Base-by-base conservation (phyloP, 495 filamentous ascomycete genomes). In the Hypomontagnella monticulosa region DNA sequence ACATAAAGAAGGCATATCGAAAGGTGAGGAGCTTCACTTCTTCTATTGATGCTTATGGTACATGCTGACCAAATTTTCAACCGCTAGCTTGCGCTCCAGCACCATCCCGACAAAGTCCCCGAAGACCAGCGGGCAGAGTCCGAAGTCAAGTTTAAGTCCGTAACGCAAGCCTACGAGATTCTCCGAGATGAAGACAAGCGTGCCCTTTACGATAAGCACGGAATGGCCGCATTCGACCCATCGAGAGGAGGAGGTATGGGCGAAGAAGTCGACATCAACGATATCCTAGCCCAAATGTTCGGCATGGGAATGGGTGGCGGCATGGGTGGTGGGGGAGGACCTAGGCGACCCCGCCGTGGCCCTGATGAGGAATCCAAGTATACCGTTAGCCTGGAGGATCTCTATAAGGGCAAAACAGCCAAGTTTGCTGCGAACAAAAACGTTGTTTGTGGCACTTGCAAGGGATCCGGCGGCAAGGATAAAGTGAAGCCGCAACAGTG, bases 371-470 rank as follows among this genome's bases (percentile, higher is more conserved):
- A 97, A 71, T 92, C 97, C 67, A 84, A 90, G 57, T 99, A 98
- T 71, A 88, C 92, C 71, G 90, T 97, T 57, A 91, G 85, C 10
- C 77, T 99, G 56, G 95, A 97, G 73, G 94, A 98, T 69, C 82
- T 98, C 19, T 99, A 97, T 80, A 97, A 97, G 83, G 95, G 95
- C 64, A 97, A 98, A 84, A 97, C 95, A 1, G 93, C 95, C 65
- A 94, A 94, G 76, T 96, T 99, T 76, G 86, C 91, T 19, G 93
- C 90, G 74, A 93, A 89, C 67, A 97, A 97, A 82, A 94, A 97
- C 64, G 84, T 97, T 60, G 83, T 97, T 57, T 99, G 95, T 78
- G 81, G 81, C 55, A 81, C 85, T 65, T 99, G 95, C 82, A 92
- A 94, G 72, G 95, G 95, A 14, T 86, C 83, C 50, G 95, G 95